phyloP scores from a whole-genome alignment of 768 basidiomycete species.

The Lentinula detonsa region DNA sequence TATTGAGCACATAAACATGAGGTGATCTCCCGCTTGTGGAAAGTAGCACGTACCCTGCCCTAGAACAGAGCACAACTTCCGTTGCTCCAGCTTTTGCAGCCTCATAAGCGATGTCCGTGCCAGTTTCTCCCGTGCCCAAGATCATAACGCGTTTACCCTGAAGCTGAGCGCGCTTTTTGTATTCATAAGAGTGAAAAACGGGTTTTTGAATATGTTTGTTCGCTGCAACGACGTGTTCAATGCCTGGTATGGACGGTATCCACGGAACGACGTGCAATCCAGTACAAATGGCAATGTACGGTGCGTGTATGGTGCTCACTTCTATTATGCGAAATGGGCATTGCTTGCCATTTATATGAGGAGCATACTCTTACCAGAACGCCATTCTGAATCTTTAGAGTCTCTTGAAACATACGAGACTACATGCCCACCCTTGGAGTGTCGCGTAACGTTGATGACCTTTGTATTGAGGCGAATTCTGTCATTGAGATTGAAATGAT shows the following conservation, averaged over 20 bases:
- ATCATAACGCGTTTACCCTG: slow-evolving; percentile 43
- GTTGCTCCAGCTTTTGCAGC: slow-evolving; percentile 43
- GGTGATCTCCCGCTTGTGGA: not conserved
- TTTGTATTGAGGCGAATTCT: slow-evolving; percentile 31
- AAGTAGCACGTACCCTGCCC: slow-evolving; percentile 33
- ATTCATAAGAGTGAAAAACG: slow-evolving; percentile 43
- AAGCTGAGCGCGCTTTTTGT: slow-evolving; percentile 43
- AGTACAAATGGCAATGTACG: slow-evolving; percentile 44
- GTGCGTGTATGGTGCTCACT: slow-evolving; percentile 24
- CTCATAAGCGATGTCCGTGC: slow-evolving; percentile 53
- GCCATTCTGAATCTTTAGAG: slow-evolving; percentile 20
- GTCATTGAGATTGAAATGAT: slow-evolving; percentile 31
- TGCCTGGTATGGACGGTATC: slow-evolving; percentile 43
- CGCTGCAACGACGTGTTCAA: slow-evolving; percentile 27
- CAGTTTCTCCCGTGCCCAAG: slow-evolving; percentile 57
- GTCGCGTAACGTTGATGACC: slow-evolving; percentile 31
- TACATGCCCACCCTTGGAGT: slow-evolving; percentile 26
- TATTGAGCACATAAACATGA: not conserved
- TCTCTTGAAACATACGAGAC: slow-evolving; percentile 25
- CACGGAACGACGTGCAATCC: slow-evolving; percentile 52
- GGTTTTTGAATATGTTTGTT: slow-evolving; percentile 10
- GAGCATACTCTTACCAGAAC: slow-evolving; percentile 15
- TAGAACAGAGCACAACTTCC: slow-evolving; percentile 46
- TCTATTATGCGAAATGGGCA: slow-evolving; percentile 11
- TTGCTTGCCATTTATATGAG: not conserved